Conservation (phyloP, 2,329 filamentous ascomycete genomes). For the Aotearoamyces nothofagi region DNA sequence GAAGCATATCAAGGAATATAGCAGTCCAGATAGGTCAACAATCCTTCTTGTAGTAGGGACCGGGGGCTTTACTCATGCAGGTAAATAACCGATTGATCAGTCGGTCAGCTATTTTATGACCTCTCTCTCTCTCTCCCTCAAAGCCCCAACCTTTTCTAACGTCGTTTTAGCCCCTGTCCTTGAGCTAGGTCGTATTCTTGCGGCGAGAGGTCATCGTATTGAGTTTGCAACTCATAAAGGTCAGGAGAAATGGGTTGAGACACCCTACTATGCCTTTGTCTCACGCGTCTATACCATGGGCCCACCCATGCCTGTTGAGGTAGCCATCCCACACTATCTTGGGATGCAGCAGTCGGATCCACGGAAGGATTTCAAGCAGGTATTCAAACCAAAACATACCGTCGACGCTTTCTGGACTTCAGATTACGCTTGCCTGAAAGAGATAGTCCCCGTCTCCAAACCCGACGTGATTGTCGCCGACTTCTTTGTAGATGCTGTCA, state of each 20-base stretch:
- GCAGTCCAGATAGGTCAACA: too few species aligned
- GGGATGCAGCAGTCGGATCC: conserved; percentile 21
- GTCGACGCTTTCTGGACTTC: conserved; percentile 24
- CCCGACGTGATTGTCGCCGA: conserved; percentile 27
- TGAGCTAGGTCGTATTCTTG: conserved; percentile 21
- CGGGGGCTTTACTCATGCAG: too few species aligned
- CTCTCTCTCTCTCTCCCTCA: too few species aligned
- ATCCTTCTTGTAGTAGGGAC: too few species aligned
- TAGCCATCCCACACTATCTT: conserved; percentile 21
- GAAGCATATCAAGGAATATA: too few species aligned
- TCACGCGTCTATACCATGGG: conserved; percentile 19
- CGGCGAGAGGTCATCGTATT: conserved; percentile 21
- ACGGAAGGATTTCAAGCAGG: conserved; percentile 16
- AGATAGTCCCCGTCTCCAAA: conserved; percentile 12
- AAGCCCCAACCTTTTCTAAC: too few species aligned
- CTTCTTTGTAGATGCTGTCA: conserved; percentile 27
- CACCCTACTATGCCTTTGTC: too few species aligned
- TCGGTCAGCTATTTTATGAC: too few species aligned
- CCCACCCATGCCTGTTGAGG: conserved; percentile 14
- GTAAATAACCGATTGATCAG: too few species aligned
- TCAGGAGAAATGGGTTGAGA: conserved; percentile 21
- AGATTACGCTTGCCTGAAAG: conserved; percentile 13
- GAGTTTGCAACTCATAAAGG: conserved; percentile 24
- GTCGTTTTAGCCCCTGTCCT: conserved; percentile 23
- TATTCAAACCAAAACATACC: conserved; percentile 22